These are phyloP conservation scores for Hymenoscyphus albidus DNA, from an alignment of 2,329 filamentous ascomycete genomes.

Conservation along the genomic window DNA sequence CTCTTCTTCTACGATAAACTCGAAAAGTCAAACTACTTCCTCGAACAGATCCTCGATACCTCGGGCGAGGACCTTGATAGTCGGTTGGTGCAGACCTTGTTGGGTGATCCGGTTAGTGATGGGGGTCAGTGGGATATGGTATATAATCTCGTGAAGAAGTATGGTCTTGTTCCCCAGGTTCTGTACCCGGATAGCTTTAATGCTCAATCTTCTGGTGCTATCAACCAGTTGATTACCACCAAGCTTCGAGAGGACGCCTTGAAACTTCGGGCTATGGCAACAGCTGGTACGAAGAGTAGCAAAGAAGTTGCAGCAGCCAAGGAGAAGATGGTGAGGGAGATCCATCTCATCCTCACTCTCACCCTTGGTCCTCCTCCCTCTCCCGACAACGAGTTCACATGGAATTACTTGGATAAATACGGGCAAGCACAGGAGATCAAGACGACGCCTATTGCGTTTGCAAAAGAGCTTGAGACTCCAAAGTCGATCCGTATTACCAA, in stretches of 20 bases:
- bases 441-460: slow-evolving; percentile 67
- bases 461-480: slow-evolving; percentile 61
- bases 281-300: slow-evolving; percentile 20
- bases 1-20: slow-evolving; percentile 94
- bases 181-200: slow-evolving; percentile 82
- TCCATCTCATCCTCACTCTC: slow-evolving; percentile 77
- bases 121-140: slow-evolving; percentile 94
- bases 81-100: slow-evolving; percentile 66
- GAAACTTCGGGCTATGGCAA: slow-evolving; percentile 58
- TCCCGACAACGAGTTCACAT: slow-evolving; percentile 66
- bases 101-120: slow-evolving; percentile 67
- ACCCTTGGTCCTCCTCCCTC: slow-evolving; percentile 76
- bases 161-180: slow-evolving; percentile 78
- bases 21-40: slow-evolving; percentile 86
- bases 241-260: slow-evolving; percentile 85
- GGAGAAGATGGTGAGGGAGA: slow-evolving; percentile 71
- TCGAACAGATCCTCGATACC: slow-evolving; percentile 79
- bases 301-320: slow-evolving; percentile 51
- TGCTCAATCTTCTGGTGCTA: slow-evolving; percentile 63
- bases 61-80: slow-evolving; percentile 66
- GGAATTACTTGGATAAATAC: slow-evolving; percentile 72
- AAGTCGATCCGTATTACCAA: slow-evolving; percentile 54
- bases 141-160: slow-evolving; percentile 79
- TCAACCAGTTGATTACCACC: slow-evolving; percentile 73
- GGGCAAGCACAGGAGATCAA: slow-evolving; percentile 60